These are phyloP conservation scores for Begonia loranthoides DNA, from an alignment of 306 rosid genomes.

Conservation along the genomic window DNA sequence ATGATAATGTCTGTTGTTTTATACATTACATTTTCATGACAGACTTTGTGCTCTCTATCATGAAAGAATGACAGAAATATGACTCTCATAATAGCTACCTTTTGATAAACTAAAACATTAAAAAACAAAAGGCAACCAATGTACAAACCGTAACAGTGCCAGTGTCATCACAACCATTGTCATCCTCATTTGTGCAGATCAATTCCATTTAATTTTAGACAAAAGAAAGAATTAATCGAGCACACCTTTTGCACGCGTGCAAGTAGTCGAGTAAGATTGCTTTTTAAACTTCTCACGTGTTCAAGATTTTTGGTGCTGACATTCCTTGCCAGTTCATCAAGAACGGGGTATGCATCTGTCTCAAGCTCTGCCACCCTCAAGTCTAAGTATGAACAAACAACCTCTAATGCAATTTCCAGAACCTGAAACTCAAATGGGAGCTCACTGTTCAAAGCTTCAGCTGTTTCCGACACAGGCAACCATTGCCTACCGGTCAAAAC, in stretches of 20 bases:
- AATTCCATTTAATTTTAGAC: too few species aligned
- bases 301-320: constrained; percentile 98
- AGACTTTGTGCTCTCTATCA: too few species aligned
- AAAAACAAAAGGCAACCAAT: too few species aligned
- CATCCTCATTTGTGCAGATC: too few species aligned
- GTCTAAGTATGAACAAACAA: constrained; percentile 69
- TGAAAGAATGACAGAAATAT: too few species aligned
- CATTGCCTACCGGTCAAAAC: constrained; percentile 35
- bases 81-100: too few species aligned
- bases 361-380: constrained; percentile 80
- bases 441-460: constrained; percentile 62
- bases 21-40: too few species aligned
- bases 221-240: not conserved
- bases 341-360: constrained; percentile 78
- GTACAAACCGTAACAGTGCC: too few species aligned
- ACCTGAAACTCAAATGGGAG: constrained; percentile 96
- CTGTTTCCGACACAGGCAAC: constrained; percentile 44
- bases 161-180: too few species aligned
- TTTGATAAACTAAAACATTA: too few species aligned
- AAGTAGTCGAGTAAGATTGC: constrained; percentile 85
- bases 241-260: constrained; percentile 92
- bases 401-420: constrained; percentile 89
- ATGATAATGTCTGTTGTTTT: too few species aligned
- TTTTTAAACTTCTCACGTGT: constrained; percentile 86
- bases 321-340: constrained; percentile 89